Evolutionary conservation across 805 yeast genomes (phyloP).

Genomic region (Komagataella pastoris): DNA sequence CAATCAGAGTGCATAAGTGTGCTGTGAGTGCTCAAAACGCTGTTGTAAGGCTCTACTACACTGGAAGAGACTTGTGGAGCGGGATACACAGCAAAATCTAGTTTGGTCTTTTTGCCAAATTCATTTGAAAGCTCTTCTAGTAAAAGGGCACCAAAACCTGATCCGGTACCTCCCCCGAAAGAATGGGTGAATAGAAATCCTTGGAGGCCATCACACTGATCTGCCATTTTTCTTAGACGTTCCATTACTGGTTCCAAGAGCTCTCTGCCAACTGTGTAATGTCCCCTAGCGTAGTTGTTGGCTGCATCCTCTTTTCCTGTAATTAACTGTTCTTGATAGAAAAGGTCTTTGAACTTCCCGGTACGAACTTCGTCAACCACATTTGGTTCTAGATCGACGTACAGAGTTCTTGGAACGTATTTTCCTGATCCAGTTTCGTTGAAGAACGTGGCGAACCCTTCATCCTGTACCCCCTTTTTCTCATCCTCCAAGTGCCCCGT

Average conservation of each 20-base stretch:
- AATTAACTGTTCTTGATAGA: conserved; percentile 88
- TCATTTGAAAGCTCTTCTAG: conserved; percentile 75
- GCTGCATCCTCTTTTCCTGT: conserved; percentile 94
- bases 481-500: conserved; percentile 71
- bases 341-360: conserved; percentile 71
- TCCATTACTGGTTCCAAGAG: conserved; percentile 79
- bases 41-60: conserved; percentile 89
- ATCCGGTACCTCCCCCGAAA: conserved; percentile 93
- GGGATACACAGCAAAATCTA: conserved; percentile 90
- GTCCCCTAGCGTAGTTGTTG: conserved; percentile 90
- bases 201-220: conserved; percentile 86
- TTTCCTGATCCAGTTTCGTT: conserved; percentile 80
- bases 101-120: conserved; percentile 82
- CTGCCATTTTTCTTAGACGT: conserved; percentile 77
- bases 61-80: conserved; percentile 88
- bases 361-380: conserved; percentile 88
- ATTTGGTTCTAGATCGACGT: conserved; percentile 87
- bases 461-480: conserved; percentile 79
- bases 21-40: conserved; percentile 84
- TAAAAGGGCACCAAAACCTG: conserved; percentile 81
- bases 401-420: conserved; percentile 85
- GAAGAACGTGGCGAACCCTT: conserved; percentile 83
- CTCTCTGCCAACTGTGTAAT: conserved; percentile 87
- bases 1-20: conserved; percentile 92
- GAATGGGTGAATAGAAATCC: conserved; percentile 90